Evolutionary conservation across 345 rosid genomes (phyloP), one percentile per base, ranked within the genome.

Genomic region (Melastoma malabathricum): DNA sequence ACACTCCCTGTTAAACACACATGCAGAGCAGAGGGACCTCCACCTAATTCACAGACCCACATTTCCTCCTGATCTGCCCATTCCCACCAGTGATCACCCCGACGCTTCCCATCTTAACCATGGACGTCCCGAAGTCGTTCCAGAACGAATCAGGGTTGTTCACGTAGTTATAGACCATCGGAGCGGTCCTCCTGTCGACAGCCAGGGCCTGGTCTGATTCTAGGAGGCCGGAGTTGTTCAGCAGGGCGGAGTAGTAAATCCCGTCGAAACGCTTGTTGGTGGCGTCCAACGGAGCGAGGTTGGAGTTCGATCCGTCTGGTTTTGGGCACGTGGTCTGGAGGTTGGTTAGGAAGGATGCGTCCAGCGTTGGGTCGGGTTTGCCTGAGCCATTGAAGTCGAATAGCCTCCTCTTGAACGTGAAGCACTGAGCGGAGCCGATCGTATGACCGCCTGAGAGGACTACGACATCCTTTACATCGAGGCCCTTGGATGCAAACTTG

Each of bases 401-500:
- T 10, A 89, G 77, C 62, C 95, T 72, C 44, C 71, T 68, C 77
- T 89, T 89, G 81, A 89, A 74, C 45, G 81, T 56, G 62, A 86
- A 77, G 59, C 95, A 89, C 48, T 86, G 96, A 13, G 97, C 97
- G 72, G 61, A 80, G 12, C 97, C 97, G 59, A 89, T 61, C 15
- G 97, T 89, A 67, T 86, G 97, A 22, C 86, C 96, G 82, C 94
- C 97, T 77, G 97, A 81, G 64, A 89, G 95, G 64, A 72, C 94
- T 5, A 73, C 97, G 46, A 83, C 84, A 72, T 89, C 95, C 64
- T 79, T 86, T n/a, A 76, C 46, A 54, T 86, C 90, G 43, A 89
- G 88, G 46, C 95, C 97, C 68, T 81, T 78, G 18, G 78, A 55
- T 10, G 70, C 68, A 60, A 89, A 89, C 77, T 83, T 83, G 29